Base-by-base conservation (phyloP, 2,329 filamentous ascomycete genomes). In the Dactylellina leptospora region DNA sequence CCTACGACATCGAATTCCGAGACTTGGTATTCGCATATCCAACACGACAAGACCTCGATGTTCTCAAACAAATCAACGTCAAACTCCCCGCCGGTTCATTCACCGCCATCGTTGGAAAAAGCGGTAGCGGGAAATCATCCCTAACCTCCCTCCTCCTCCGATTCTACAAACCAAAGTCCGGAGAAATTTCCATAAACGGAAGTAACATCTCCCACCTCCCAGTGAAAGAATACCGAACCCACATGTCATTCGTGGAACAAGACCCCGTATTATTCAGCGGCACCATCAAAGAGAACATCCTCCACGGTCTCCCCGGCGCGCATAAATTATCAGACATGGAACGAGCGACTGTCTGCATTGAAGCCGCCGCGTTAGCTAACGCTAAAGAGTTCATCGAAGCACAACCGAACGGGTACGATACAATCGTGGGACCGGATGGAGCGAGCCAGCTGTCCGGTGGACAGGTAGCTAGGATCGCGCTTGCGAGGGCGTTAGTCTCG, bases 191-290 rank as follows among this genome's bases (percentile, higher is more conserved):
- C 0, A 76, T 86, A 2, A 84, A 84, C 76, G 84, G 83, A 1
- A 79, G 77, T n/a, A 79, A 83, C 75, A 78, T 86, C 27, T 81
- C 79, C 1, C 77, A 81, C 0, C 75, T 86, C 50, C 85, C 86
- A 47, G 81, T 86, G 23, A 73, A 75, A 60, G 73, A 61, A 59
- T 86, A 85, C 79, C 81, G 85, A 33, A 80, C 80, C 2, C 79
- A 82, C 27, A 88, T 90, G 60, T 86, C 87, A 0, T 81, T 90
- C 5, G 88, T 90, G 3, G 85, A 88, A 64, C 88, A 90, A 76
- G 87, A 90, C 63, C 87, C 87, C 0, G 87, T 88, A 60, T 80
- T 90, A 0, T 90, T 90, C 78, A 87, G 88, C 75, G 84, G 87
- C 22, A 86, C 86, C 2, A 81, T 84, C 30, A 78, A 83, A 23